Base-by-base conservation (phyloP, 2,329 filamentous ascomycete genomes). In the Cryphonectria parasitica region DNA sequence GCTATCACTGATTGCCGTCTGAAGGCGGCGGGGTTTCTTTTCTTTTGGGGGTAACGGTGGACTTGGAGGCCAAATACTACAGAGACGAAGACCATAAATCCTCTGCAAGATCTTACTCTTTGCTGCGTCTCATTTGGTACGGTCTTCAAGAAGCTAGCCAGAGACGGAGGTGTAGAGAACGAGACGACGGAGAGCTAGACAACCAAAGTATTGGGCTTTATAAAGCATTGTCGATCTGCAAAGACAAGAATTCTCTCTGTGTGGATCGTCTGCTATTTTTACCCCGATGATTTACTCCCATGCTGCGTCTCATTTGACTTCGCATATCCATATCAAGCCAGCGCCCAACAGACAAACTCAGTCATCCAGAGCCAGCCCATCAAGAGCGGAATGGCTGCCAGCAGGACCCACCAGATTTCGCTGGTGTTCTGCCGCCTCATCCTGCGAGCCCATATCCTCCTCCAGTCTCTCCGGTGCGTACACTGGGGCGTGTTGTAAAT, bases 401-500 rank as follows among this genome's bases (percentile, higher is more conserved):
- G 70, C 62, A 85, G 60, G 64, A 86, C 72, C 82, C 85, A 86
- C 83, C 84, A 86, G 25, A 84, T 71, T 76, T 86, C 84, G 4
- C 86, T 73, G 0, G 83, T 84, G 28, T 86, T 73, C 49, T 80
- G 82, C 1, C 77, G 76, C 41, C 83, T 80, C 45, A 87, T 73
- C 84, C 84, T 85, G 25, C 79, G 79, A 65, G 77, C 85, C 78
- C 77, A 80, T 74, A 77, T 90, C 72, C 73, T 90, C 81, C 73
- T 78, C 72, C 81, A 74, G 68, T 77, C 79, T 8, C 79, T 80
- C 6, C 82, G 79, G 69, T 87, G 84, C 1, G 79, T 75, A 71
- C 87, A 89, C 2, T 76, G 80, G 0, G 73, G 74, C 4, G 87
- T 89, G 34, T 83, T 85, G 68, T 83, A 85, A 15, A 89, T 83